These are phyloP conservation scores for Aspergillus arachidicola DNA, from an alignment of 2,329 filamentous ascomycete genomes.

Conservation along the genomic window DNA sequence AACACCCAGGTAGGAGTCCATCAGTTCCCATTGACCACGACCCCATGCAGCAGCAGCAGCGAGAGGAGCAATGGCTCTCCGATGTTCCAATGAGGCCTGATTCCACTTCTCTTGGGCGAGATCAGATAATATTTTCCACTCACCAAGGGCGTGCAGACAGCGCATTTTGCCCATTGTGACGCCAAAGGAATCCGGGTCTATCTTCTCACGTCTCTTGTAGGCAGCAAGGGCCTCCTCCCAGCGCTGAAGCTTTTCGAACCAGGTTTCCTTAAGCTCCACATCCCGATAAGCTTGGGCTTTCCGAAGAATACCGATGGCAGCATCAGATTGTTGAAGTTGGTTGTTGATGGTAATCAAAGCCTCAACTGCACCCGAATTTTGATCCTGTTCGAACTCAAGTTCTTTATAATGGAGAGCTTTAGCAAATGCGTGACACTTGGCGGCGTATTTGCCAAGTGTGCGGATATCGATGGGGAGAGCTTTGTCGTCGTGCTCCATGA, in stretches of 20 bases:
- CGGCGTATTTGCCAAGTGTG: slow-evolving; percentile 89
- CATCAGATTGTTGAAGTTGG: slow-evolving; percentile 96
- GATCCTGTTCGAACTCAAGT: slow-evolving; percentile 95
- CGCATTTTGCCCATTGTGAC: slow-evolving; percentile 99
- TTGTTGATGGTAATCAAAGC: slow-evolving; percentile 99
- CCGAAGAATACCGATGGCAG: slow-evolving; percentile 93
- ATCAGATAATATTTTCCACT: slow-evolving; percentile 91
- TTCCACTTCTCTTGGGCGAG: slow-evolving; percentile 93
- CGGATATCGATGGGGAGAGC: slow-evolving; percentile 96
- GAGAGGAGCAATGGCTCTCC: slow-evolving; percentile 86
- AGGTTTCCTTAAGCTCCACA: slow-evolving; percentile 94
- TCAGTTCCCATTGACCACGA: slow-evolving; percentile 92
- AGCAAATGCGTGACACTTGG: slow-evolving; percentile 94
- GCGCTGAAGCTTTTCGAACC: slow-evolving; percentile 97
- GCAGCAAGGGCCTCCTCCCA: slow-evolving; percentile 97
- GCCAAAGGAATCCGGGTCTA: slow-evolving; percentile 79
- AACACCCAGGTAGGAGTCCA: slow-evolving; percentile 94
- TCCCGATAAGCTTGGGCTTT: slow-evolving; percentile 96
- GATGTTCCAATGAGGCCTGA: slow-evolving; percentile 82
- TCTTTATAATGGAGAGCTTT: slow-evolving; percentile 99
- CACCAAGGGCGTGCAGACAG: slow-evolving; percentile 92
- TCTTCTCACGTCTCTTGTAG: slow-evolving; percentile 81
- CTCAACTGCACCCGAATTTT: slow-evolving; percentile 92
- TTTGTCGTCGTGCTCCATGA: slow-evolving; percentile 99
- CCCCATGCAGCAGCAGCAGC: slow-evolving; percentile 97